phyloP scores from a whole-genome alignment of 2,329 filamentous ascomycete species.

The Parastagonospora nodorum region DNA sequence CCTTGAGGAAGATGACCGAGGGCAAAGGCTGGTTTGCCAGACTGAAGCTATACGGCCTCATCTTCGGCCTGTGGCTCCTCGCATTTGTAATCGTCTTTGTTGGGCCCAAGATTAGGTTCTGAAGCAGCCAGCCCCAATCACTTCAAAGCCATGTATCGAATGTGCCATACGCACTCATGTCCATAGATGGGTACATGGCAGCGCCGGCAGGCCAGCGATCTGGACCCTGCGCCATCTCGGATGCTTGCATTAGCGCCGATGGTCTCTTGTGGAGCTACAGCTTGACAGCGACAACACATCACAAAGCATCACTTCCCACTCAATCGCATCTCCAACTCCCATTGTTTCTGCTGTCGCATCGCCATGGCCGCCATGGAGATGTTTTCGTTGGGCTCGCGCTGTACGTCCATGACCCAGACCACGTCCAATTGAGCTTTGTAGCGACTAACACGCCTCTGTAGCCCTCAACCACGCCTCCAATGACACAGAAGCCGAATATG shows the following conservation, averaged over 20 bases:
- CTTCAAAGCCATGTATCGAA: neutral
- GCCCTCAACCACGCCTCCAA: conserved; percentile 43
- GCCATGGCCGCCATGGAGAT: conserved; percentile 41
- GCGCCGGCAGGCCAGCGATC: conserved; percentile 8
- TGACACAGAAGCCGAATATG: conserved; percentile 78
- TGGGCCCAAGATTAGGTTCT: conserved; percentile 87
- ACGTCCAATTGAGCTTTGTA: neutral
- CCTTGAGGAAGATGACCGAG: conserved; percentile 79
- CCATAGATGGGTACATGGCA: neutral
- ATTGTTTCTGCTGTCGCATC: conserved; percentile 11
- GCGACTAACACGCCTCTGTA: conserved; percentile 16
- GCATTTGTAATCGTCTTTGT: conserved; percentile 82
- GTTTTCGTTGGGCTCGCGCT: conserved; percentile 43
- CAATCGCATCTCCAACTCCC: neutral
- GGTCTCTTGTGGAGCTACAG: neutral
- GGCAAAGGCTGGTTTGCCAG: conserved; percentile 86
- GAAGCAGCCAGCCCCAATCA: neutral
- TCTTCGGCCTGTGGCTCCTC: conserved; percentile 79
- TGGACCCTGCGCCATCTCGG: conserved; percentile 27
- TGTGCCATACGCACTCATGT: neutral
- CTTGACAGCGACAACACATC: conserved; percentile 16
- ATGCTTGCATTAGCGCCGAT: conserved; percentile 26
- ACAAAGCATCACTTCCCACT: conserved; percentile 11
- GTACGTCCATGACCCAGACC: conserved; percentile 20
- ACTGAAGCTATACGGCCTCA: conserved; percentile 82